phyloP scores from a whole-genome alignment of 1,139 yeast genomes.

The Hanseniaspora uvarum region DNA sequence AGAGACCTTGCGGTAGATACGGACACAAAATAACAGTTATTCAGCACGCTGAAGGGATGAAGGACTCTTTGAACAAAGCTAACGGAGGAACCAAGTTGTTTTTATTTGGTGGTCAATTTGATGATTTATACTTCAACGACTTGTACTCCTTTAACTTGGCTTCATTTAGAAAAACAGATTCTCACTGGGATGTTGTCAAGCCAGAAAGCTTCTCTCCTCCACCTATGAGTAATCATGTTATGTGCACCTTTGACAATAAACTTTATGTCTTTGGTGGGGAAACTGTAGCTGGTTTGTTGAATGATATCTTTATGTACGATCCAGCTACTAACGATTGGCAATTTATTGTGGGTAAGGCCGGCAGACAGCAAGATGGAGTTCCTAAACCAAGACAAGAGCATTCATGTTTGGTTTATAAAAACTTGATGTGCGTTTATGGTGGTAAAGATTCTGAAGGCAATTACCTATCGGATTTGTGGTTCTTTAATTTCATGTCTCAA shows the following conservation, averaged over 20 bases:
- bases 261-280: slow-evolving; percentile 92
- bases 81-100: slow-evolving; percentile 54
- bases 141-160: slow-evolving; percentile 78
- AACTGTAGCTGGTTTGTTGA: slow-evolving; percentile 62
- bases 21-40: slow-evolving; percentile 71
- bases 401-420: slow-evolving; percentile 70
- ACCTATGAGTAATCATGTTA: slow-evolving; percentile 83
- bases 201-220: slow-evolving; percentile 59
- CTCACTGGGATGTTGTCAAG: slow-evolving; percentile 69
- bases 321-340: slow-evolving; percentile 60
- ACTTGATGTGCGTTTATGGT: slow-evolving; percentile 75
- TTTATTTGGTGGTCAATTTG: slow-evolving; percentile 92
- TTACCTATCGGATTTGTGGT: slow-evolving; percentile 56
- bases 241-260: slow-evolving; percentile 69
- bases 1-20: slow-evolving; percentile 82
- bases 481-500: slow-evolving; percentile 63
- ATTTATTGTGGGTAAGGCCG: slow-evolving; percentile 43
- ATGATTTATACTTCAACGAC: slow-evolving; percentile 77
- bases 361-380: slow-evolving; percentile 39
- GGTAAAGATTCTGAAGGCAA: slow-evolving; percentile 76
- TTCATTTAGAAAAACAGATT: slow-evolving; percentile 72
- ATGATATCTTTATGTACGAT: slow-evolving; percentile 77
- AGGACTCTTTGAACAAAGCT: slow-evolving; percentile 41
- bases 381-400: slow-evolving; percentile 93
- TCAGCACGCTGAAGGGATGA: slow-evolving; percentile 8